Base-by-base conservation (phyloP, 1,284 basidiomycete genomes). In the Coniferiporia weirii region DNA sequence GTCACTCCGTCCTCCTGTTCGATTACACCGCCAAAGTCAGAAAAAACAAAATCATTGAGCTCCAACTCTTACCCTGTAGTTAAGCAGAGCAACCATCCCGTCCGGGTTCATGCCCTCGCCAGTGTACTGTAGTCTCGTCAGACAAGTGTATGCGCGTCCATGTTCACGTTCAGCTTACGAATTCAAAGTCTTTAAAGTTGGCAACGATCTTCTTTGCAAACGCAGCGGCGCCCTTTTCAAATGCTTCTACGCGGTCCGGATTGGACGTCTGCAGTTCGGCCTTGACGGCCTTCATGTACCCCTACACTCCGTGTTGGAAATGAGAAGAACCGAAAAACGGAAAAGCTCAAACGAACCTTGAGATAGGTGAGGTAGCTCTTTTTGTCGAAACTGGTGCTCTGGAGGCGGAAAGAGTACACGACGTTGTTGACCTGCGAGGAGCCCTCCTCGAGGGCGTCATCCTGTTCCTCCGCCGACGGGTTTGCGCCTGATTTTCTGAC, bases 141-240 rank as follows among this genome's bases (percentile, higher is more conserved):
- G 52, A 35, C 50, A 59, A 20, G 43, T 8, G 4, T 12, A 32
- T 19, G 12, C 17, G 22, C 22, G n/a, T 55, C 34, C 20, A 50
- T 17, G 27, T n/a, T 34, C 17, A 15, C 35, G 34, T 4, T 43
- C 32, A 43, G 56, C 60, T 57, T n/a, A 90, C 89, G 68, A 91
- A 95, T 77, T 95, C 93, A 70, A 80, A 95, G 72, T 96, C 85
- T 72, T 92, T 91, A 82, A 98, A 93, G 74, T 91, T 93, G 66
- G 77, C 84, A 50, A 98, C 75, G 65, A 99, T 77, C 76, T 96
- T 97, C 82, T 96, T 96, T 59, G 85, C 92, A 70, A 82, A 91
- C 9, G 74, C 75, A 60, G 75, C 69, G 32, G 96, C 96, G 44
- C 81, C 84, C 74, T 89, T 89, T 79, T 98, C 93, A 72, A 99